Conservation (phyloP, 2,329 filamentous ascomycete genomes). For the Blastomyces emzantsi region DNA sequence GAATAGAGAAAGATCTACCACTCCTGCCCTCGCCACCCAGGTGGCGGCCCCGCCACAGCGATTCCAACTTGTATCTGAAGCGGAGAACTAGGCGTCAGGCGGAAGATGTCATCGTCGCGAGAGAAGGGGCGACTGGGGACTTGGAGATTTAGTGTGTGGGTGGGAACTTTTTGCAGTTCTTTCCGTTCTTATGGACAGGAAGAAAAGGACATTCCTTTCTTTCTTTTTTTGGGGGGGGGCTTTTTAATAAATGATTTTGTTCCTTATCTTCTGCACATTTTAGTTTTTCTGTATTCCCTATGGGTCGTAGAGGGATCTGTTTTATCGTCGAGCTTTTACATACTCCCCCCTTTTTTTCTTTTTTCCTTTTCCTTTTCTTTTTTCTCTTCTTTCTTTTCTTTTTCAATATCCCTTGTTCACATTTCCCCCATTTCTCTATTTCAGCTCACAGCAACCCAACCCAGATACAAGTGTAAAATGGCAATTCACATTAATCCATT, state of each 20-base stretch:
- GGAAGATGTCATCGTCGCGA: background rate
- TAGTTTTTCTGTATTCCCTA: no score
- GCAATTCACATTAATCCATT: background rate
- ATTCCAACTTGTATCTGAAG: background rate
- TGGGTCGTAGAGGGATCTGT: no score
- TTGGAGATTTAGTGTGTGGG: background rate
- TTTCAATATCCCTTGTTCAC: background rate
- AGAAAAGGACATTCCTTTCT: no score
- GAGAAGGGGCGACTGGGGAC: background rate
- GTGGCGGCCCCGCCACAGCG: background rate
- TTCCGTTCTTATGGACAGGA: no score
- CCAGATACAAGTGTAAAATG: background rate
- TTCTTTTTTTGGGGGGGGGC: no score
- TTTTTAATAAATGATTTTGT: no score
- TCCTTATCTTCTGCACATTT: no score
- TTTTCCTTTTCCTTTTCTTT: no score
- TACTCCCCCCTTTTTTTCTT: no score
- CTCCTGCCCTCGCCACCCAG: constrained; percentile 9
- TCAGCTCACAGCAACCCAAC: background rate
- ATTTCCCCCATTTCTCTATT: background rate
- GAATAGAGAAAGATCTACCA: constrained; percentile 14
- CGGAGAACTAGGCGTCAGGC: background rate
- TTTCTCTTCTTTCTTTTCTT: no score
- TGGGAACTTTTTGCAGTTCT: no score
- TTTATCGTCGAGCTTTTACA: no score